These are phyloP conservation scores for Fagus crenata DNA, from an alignment of 306 rosid species.

Conservation along the genomic window DNA sequence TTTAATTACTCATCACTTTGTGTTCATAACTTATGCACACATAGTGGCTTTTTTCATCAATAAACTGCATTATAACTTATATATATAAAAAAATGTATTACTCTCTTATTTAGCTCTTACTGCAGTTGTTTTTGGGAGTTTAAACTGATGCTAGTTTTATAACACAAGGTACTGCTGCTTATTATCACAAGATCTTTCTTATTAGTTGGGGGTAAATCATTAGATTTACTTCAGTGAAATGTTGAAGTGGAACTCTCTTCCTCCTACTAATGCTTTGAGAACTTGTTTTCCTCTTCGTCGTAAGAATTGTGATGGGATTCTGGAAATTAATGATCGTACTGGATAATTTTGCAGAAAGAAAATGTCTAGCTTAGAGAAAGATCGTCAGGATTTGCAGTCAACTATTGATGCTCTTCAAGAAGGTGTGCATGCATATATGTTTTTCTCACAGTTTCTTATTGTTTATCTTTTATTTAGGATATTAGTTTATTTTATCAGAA, in stretches of 20 bases:
- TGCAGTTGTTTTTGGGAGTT: not conserved
- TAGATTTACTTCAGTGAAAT: not conserved
- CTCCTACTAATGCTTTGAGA: not conserved
- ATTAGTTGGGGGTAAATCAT: not conserved
- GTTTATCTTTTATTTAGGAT: not conserved
- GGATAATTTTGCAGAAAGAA: slow-evolving; percentile 65
- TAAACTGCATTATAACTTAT: too few relatives aligned
- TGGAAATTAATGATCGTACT: slow-evolving; percentile 26
- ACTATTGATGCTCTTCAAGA: slow-evolving; percentile 89
- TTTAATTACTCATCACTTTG: too few relatives aligned
- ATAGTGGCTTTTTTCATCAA: too few relatives aligned
- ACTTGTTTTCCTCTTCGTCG: not conserved
- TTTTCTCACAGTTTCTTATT: not conserved
- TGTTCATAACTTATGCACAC: too few relatives aligned
- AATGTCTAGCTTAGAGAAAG: slow-evolving; percentile 82
- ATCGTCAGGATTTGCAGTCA: slow-evolving; percentile 79
- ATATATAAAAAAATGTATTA: too few relatives aligned
- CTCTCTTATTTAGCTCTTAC: too few relatives aligned
- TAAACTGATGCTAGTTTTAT: not conserved
- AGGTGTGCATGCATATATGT: slow-evolving; percentile 46
- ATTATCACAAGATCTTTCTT: not conserved
- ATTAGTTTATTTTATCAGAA: not conserved
- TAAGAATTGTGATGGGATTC: not conserved
- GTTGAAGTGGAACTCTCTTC: not conserved
- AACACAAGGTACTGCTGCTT: too few relatives aligned